phyloP scores from a whole-genome alignment of 306 rosid species.

The Pterocarpus macrocarpus region DNA sequence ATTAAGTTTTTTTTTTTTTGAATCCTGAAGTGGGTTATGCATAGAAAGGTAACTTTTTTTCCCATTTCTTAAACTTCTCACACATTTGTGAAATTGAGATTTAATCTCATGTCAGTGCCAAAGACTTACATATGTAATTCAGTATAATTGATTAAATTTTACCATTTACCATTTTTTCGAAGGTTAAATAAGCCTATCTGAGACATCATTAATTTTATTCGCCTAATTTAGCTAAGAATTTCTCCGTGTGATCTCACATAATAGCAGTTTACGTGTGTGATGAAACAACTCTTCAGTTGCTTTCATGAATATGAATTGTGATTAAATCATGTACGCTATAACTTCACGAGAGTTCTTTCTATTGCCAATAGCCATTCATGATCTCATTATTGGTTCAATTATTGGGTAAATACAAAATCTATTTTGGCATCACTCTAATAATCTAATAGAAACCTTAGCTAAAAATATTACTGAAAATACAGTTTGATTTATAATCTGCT shows the following conservation, averaged over 20 bases:
- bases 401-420: constrained; percentile 37
- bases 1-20: not conserved
- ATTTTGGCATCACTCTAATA: not conserved
- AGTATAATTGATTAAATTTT: too few species aligned
- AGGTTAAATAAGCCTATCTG: not conserved
- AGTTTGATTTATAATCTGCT: not conserved
- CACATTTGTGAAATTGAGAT: too few species aligned
- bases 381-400: constrained; percentile 31
- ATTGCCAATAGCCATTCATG: not conserved
- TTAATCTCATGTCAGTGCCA: too few species aligned
- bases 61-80: not conserved
- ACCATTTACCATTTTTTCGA: not conserved
- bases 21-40: not conserved
- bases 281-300: not conserved
- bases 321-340: constrained; percentile 21
- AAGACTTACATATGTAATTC: too few species aligned
- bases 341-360: constrained; percentile 37
- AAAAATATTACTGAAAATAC: not conserved
- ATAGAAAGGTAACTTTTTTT: too few species aligned
- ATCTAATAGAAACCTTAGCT: not conserved
- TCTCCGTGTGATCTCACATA: not conserved
- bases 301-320: constrained; percentile 8
- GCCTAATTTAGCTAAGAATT: not conserved
- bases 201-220: not conserved
- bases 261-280: not conserved